Evolutionary conservation across 805 yeast genomes (phyloP), one percentile per base, ranked within the genome.

Genomic region (Metschnikowia cubensis): DNA sequence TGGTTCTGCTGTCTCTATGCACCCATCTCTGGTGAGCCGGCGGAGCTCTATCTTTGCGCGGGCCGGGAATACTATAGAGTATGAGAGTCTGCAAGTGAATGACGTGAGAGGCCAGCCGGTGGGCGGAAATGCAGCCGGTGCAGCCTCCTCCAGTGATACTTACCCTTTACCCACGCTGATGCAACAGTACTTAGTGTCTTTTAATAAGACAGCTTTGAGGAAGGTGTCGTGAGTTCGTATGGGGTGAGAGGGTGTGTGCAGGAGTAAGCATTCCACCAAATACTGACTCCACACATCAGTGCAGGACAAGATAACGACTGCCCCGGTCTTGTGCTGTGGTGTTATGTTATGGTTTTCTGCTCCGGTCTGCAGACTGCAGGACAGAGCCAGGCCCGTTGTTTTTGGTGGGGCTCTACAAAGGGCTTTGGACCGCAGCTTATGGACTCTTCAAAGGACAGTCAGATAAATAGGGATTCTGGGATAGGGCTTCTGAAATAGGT

Each of bases 121-220:
- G 6, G 37, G 13, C 8, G 17, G 37, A n/a, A 22, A 21, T 21
- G 14, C 14, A 18, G 22, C 21, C n/a, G 31, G 11, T 10, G 8
- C 37, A 10, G 8, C 37, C 34, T 2, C 37, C 10, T 20, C 36
- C n/a, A n/a, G 8, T 36, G 45, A 42, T 11, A 34, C 31, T 14
- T 42, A 42, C n/a, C 45, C 45, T 13, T 46, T 48, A 34, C 54
- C 51, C 4, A 22, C 51, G 22, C 54, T 52, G 52, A 49, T 49
- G 52, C 50, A 47, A 37, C 55, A 50, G 50, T 48, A 49, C 48
- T 47, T 42, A 32, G 45, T 39, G 11, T 39, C 45, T 7, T 33
- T 22, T 18, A 42, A 34, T 22, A 42, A 42, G 45, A 42, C 45
- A 13, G 37, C 45, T 10, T 42, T 42, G 32, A 33, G 37, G 45